phyloP scores from a whole-genome alignment of 2,329 filamentous ascomycete genomes.

The Pyrenophora teres region DNA sequence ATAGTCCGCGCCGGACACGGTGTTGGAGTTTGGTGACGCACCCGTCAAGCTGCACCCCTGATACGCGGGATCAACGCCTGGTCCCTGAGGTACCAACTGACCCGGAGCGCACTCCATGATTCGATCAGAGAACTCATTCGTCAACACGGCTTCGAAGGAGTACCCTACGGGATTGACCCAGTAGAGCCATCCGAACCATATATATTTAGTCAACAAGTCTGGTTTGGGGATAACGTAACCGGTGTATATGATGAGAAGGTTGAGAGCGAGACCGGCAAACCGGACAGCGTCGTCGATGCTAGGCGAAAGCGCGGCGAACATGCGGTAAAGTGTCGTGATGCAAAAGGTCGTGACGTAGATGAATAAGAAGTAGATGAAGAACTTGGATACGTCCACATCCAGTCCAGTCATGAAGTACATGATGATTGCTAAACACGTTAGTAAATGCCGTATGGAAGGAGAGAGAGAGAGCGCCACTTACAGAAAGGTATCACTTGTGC shows the following conservation, averaged over 20 bases:
- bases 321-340: slow-evolving; percentile 67
- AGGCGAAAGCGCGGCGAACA: slow-evolving; percentile 67
- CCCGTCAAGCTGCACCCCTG: slow-evolving; percentile 68
- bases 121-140: slow-evolving; percentile 66
- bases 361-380: slow-evolving; percentile 69
- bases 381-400: slow-evolving; percentile 64
- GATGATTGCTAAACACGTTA: slow-evolving; percentile 51
- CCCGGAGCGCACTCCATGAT: slow-evolving; percentile 63
- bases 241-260: slow-evolving; percentile 66
- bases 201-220: slow-evolving; percentile 61
- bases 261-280: slow-evolving; percentile 66
- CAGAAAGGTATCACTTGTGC: slow-evolving; percentile 63
- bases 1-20: slow-evolving; percentile 61
- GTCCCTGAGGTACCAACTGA: slow-evolving; percentile 64
- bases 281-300: slow-evolving; percentile 69
- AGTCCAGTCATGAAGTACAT: slow-evolving; percentile 69
- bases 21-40: slow-evolving; percentile 56
- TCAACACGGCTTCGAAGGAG: slow-evolving; percentile 68
- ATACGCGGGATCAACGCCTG: slow-evolving; percentile 58
- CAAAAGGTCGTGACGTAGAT: slow-evolving; percentile 66
- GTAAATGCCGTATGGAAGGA: neutral
- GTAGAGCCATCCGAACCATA: slow-evolving; percentile 64
- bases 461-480: slow-evolving; percentile 10
- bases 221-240: slow-evolving; percentile 72
- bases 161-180: slow-evolving; percentile 60